phyloP scores from a whole-genome alignment of 129 eudicot species.

The Flaveria bidentis region DNA sequence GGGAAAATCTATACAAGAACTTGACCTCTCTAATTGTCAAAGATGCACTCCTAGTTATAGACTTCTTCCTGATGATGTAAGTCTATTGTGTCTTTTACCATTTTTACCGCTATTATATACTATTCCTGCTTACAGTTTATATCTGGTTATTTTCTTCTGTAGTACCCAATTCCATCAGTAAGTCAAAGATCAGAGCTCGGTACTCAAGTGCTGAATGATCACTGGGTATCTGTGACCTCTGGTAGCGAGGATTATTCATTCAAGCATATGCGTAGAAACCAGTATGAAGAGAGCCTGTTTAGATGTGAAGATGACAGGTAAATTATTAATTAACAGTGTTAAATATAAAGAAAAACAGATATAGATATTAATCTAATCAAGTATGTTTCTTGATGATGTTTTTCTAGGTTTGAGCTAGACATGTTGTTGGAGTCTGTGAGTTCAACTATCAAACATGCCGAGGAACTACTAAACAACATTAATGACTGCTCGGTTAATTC shows the following conservation, averaged over 20 bases:
- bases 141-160: conserved; percentile 31
- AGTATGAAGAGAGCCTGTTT: conserved; percentile 95
- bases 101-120: conserved; percentile 18
- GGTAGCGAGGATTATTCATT: conserved; percentile 99
- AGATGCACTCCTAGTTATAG: conserved; percentile 98
- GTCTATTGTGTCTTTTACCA: conserved; percentile 12
- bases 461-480: conserved; percentile 66
- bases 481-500: conserved; percentile 46
- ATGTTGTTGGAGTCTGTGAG: conserved; percentile 96
- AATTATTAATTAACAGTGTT: background rate
- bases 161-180: conserved; percentile 94
- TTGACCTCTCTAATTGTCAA: conserved; percentile 88
- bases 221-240: conserved; percentile 98
- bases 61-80: conserved; percentile 95
- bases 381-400: conserved; percentile 14
- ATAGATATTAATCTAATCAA: conserved; percentile 5
- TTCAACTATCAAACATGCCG: conserved; percentile 78
- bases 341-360: background rate
- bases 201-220: conserved; percentile 84
- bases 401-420: conserved; percentile 86
- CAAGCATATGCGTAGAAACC: conserved; percentile 99
- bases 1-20: conserved; percentile 95
- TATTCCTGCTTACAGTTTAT: background rate
- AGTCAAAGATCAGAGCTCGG: conserved; percentile 96
- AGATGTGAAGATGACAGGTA: conserved; percentile 99